Evolutionary conservation across 1,284 basidiomycete species (phyloP), one percentile per base, ranked within the genome.

Genomic region (Leccinum insolens): DNA sequence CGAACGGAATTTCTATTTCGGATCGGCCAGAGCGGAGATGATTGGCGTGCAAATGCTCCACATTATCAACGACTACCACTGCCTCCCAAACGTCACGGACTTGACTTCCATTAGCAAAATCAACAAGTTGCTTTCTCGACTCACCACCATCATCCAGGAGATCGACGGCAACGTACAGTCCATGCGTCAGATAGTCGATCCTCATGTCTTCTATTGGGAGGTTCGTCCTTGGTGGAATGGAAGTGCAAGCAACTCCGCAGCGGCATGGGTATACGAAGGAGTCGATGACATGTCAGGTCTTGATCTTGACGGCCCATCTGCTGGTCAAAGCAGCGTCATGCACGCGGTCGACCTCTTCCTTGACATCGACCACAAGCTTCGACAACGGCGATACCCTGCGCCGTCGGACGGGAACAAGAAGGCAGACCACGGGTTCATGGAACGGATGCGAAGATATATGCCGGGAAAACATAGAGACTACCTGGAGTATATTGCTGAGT

Each of bases 181-280:
- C 49, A 88, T 96, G 68, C 89, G 91, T 64, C 85, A 88, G 7
- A 83, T 84, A 28, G 94, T 95, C 76, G 93, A 95, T 74, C 97
- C 97, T 5, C 88, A 91, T 70, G 85, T 89, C 67, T 99, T 99
- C 80, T 97, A 97, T 80, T 95, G 93, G 87, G 84, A 90, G 63
- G 90, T 96, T 71, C 89, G 97, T 61, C 96, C 95, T 1, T 99
- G 97, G 97, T 98, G 90, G 81, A 88, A 90, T 58, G 97, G 96
- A 20, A 94, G 93, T 71, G 86, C 88, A 15, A 85, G 84, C 67
- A 87, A 87, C 8, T 77, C 78, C 15, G 80, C 81, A 15, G 82
- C 84, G 3, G 86, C 86, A 22, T 99, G 97, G 97, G 81, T 91
- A 39, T 98, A 93, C 78, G 90, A 96, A 74, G 95, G 94, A 1